phyloP scores from a whole-genome alignment of 768 basidiomycete genomes.

The Lactifluus subvellereus region DNA sequence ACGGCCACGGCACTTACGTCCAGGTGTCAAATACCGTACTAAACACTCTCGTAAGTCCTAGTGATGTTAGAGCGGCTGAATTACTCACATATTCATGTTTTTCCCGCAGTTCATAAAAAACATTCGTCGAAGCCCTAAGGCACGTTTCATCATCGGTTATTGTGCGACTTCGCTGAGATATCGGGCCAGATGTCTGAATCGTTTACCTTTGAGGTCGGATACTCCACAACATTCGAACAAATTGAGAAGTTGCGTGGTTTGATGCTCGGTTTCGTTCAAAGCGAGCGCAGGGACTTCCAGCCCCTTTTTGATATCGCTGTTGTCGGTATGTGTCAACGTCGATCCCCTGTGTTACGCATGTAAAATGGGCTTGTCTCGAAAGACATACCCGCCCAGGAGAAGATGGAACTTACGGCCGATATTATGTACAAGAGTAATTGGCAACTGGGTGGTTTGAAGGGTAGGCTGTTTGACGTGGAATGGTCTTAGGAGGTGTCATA shows the following conservation, averaged over 20 bases:
- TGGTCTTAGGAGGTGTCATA: background rate
- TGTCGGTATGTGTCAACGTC: constrained; percentile 39
- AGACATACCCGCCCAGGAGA: constrained; percentile 79
- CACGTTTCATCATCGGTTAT: constrained; percentile 26
- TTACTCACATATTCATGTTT: background rate
- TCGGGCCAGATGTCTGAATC: constrained; percentile 61
- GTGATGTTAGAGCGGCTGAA: background rate
- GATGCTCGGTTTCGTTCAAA: constrained; percentile 74
- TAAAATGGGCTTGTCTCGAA: constrained; percentile 19
- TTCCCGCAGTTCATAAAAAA: constrained; percentile 57
- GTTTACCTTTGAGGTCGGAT: constrained; percentile 76
- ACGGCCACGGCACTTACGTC: constrained; percentile 51
- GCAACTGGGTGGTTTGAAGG: constrained; percentile 71
- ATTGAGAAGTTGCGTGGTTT: constrained; percentile 67
- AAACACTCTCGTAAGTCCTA: constrained; percentile 43
- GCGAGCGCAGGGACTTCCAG: constrained; percentile 68
- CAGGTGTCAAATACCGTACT: constrained; percentile 66
- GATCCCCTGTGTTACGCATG: background rate
- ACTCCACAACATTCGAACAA: constrained; percentile 72
- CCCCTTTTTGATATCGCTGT: constrained; percentile 70
- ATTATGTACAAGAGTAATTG: constrained; percentile 89
- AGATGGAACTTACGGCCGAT: constrained; percentile 68
- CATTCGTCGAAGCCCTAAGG: constrained; percentile 65
- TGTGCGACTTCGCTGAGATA: constrained; percentile 4
- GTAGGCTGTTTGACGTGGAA: constrained; percentile 31